Evolutionary conservation across 2,329 filamentous ascomycete genomes (phyloP).

Genomic region (Sclerotinia trifoliorum): DNA sequence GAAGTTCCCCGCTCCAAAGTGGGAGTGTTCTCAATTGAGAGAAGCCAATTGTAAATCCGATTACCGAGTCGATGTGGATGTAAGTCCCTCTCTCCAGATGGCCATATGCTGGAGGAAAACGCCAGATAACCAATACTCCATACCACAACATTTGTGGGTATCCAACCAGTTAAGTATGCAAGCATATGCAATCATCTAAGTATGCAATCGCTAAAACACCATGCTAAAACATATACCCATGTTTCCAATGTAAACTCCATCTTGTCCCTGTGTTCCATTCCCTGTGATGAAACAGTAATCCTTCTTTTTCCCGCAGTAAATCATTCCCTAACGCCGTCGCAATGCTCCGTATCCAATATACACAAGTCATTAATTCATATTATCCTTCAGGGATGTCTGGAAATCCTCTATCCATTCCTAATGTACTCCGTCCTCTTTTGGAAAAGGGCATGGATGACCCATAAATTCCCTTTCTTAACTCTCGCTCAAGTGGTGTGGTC

Average conservation of each 20-base stretch:
- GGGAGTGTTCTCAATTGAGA: neutral
- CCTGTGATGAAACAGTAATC: conserved; percentile 9
- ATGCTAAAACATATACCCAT: conserved; percentile 15
- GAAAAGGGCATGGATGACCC: conserved; percentile 29
- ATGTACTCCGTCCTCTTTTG: conserved; percentile 31
- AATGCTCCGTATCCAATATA: conserved; percentile 20
- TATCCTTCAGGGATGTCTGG: conserved; percentile 33
- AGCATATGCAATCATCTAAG: too few species aligned
- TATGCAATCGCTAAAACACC: conserved; percentile 17
- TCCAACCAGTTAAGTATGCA: conserved; percentile 1
- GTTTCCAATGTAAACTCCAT: conserved; percentile 3
- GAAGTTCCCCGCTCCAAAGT: conserved; percentile 12
- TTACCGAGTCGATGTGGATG: conserved; percentile 3
- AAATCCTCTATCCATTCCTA: conserved; percentile 33
- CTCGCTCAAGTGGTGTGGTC: conserved; percentile 46
- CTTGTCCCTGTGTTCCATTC: conserved; percentile 15
- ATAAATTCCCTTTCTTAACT: conserved; percentile 39
- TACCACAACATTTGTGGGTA: conserved; percentile 19
- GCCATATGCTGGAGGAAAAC: conserved; percentile 14
- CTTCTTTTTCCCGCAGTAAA: conserved; percentile 6
- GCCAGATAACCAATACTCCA: conserved; percentile 15
- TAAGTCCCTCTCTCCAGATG: conserved; percentile 9
- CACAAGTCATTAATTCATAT: conserved; percentile 28
- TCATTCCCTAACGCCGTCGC: conserved; percentile 22
- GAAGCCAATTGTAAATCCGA: conserved; percentile 2